Base-by-base conservation (phyloP, 495 filamentous ascomycete species). In the Tuber umbilicatum region DNA sequence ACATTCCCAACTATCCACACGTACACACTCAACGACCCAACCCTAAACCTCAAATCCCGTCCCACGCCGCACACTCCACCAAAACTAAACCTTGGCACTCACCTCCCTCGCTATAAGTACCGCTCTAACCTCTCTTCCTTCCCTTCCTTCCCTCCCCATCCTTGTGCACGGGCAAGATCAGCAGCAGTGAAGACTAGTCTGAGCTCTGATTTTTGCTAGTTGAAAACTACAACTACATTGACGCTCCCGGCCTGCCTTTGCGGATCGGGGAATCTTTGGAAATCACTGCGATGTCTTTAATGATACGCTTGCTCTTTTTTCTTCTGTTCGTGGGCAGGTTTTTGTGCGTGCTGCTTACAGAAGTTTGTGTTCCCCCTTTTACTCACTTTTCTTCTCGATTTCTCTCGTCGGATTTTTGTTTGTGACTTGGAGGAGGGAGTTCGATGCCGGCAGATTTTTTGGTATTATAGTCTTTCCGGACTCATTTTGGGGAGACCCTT, bases 171-270 rank as follows among this genome's bases (percentile, higher is more conserved):
- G n/a, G n/a, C n/a, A n/a, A n/a, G n/a, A n/a, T n/a, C n/a, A n/a
- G n/a, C n/a, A n/a, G n/a, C n/a, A n/a, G n/a, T n/a, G n/a, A n/a
- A n/a, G n/a, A n/a, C n/a, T n/a, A n/a, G n/a, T n/a, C n/a, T n/a
- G n/a, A n/a, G n/a, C n/a, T n/a, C n/a, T n/a, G n/a, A n/a, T n/a
- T n/a, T n/a, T n/a, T n/a, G n/a, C n/a, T n/a, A n/a, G n/a, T n/a
- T 85, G 84, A 86, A 86, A 86, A 86, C 84, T 86, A 85, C 77
- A 73, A 77, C 74, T 83, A 81, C 73, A 79, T 77, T 83, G 55
- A 64, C 55, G 55, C 55, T 64, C 55, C 55, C 12, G 55, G 14
- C 2, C 14, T 35, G 27, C 55, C 9, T 27, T 6, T 12, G 55
- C 14, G 14, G 55, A 9, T 64, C 12, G n/a, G 55, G 55, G 55